These are phyloP conservation scores for Phaeolepiota aurea DNA, from an alignment of 768 basidiomycete species.

Conservation along the genomic window DNA sequence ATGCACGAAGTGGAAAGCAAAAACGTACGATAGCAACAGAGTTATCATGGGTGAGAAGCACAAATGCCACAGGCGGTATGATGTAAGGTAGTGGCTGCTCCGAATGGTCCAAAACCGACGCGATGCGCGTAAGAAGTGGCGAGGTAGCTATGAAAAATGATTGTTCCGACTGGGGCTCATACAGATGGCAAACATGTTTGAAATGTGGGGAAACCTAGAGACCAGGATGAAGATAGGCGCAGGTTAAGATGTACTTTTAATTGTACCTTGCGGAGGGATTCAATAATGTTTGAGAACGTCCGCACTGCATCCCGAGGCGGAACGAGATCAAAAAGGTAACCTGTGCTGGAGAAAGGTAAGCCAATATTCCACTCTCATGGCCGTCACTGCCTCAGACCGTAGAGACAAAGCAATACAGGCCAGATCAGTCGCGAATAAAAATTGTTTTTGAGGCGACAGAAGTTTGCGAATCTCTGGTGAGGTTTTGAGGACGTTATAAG, in stretches of 20 bases:
- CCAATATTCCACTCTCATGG: not conserved
- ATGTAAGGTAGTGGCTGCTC: not conserved
- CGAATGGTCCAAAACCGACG: not conserved
- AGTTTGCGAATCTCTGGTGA: not conserved
- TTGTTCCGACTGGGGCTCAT: slow-evolving; percentile 38
- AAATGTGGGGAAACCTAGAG: slow-evolving; percentile 22
- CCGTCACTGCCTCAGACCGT: slow-evolving; percentile 22
- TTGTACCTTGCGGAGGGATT: slow-evolving; percentile 26
- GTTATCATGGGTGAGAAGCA: too few species aligned
- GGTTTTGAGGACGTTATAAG: not conserved
- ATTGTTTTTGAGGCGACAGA: not conserved
- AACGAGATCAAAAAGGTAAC: slow-evolving; percentile 44
- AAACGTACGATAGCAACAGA: too few species aligned
- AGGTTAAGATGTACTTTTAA: not conserved
- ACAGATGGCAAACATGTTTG: slow-evolving; percentile 30
- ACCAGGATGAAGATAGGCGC: slow-evolving; percentile 4
- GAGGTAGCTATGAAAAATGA: slow-evolving; percentile 42
- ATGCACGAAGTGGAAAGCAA: slow-evolving; percentile 9
- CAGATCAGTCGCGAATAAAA: slow-evolving; percentile 28
- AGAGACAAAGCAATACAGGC: slow-evolving; percentile 31
- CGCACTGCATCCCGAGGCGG: slow-evolving; percentile 22
- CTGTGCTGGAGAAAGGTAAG: slow-evolving; percentile 22
- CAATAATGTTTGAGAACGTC: slow-evolving; percentile 27
- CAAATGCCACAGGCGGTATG: too few species aligned
- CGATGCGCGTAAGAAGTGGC: slow-evolving; percentile 11